These are phyloP conservation scores for Dendrostoma leiphaemia DNA, from an alignment of 2,329 filamentous ascomycete genomes.

Conservation along the genomic window DNA sequence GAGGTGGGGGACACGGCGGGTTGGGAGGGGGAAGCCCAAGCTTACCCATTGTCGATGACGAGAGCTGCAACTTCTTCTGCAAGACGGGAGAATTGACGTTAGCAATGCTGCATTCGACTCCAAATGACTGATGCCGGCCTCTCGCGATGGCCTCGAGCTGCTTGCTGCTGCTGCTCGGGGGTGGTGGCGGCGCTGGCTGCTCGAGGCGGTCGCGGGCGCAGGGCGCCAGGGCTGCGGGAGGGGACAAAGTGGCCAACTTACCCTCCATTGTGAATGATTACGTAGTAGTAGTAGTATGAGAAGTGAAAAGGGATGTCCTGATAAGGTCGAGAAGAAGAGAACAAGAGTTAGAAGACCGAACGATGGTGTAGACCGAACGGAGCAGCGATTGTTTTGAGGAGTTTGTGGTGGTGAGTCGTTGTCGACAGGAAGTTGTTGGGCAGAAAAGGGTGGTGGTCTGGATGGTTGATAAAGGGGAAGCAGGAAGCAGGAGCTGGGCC, in stretches of 20 bases:
- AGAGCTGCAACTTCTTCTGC: slow-evolving; percentile 99
- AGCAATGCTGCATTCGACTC: slow-evolving; percentile 32
- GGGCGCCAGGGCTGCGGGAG: slow-evolving; percentile 21
- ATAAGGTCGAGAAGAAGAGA: slow-evolving; percentile 27
- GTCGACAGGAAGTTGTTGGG: slow-evolving; percentile 16
- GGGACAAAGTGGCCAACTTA: slow-evolving; percentile 37
- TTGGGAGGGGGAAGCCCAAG: slow-evolving; percentile 36
- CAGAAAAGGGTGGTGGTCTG: slow-evolving; percentile 17
- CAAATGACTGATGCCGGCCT: slow-evolving; percentile 11
- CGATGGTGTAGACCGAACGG: slow-evolving; percentile 20
- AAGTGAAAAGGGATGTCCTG: slow-evolving; percentile 27
- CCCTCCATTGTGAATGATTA: slow-evolving; percentile 57
- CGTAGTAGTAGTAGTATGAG: slow-evolving; percentile 26
- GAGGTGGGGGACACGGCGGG: slow-evolving; percentile 16
- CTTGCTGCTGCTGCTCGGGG: too few relatives aligned
- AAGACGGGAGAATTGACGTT: slow-evolving; percentile 37
- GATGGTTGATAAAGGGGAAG: slow-evolving; percentile 20
- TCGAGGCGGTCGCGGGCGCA: slow-evolving; percentile 14
- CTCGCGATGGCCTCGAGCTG: slow-evolving; percentile 7
- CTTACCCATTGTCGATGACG: slow-evolving; percentile 99
- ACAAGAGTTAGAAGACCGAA: slow-evolving; percentile 15
- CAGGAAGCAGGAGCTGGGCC: slow-evolving; percentile 17
- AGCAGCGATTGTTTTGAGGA: slow-evolving; percentile 14
- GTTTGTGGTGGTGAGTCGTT: slow-evolving; percentile 11
- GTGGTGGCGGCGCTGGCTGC: slow-evolving; percentile 18